phyloP scores from a whole-genome alignment of 352 stramenopile genomes.

The Phytophthora palmivora region DNA sequence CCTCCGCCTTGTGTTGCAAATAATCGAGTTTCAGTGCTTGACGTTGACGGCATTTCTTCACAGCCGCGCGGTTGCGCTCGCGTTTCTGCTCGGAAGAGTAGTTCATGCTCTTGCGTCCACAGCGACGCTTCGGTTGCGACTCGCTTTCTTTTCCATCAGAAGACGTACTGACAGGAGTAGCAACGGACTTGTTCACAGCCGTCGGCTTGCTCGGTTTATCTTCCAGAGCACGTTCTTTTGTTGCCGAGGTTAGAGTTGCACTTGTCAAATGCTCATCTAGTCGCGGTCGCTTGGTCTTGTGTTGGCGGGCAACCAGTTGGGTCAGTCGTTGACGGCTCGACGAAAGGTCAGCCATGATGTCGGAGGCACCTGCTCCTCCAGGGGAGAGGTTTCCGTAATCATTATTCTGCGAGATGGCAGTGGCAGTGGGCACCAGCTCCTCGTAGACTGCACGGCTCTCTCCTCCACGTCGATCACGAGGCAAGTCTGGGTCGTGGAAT shows the following conservation, averaged over 20 bases:
- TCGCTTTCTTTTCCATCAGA: conserved; percentile 18
- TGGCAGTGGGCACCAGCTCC: conserved; percentile 23
- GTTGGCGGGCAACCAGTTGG: conserved; percentile 5
- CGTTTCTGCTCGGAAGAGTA: conserved; percentile 87
- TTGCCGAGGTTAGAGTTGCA: conserved; percentile 16
- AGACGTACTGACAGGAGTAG: background rate
- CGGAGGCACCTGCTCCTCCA: background rate
- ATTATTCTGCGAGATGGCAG: conserved; percentile 4
- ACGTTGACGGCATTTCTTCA: conserved; percentile 86
- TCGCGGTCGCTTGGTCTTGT: conserved; percentile 25
- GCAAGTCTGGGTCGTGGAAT: conserved; percentile 24
- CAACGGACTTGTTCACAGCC: conserved; percentile 1
- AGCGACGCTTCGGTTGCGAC: conserved; percentile 64
- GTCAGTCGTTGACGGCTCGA: conserved; percentile 16
- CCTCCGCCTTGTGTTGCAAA: conserved; percentile 75
- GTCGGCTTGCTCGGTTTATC: conserved; percentile 15
- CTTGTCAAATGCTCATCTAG: conserved; percentile 5
- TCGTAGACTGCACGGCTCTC: conserved; percentile 33
- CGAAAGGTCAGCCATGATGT: background rate
- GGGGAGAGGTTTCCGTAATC: conserved; percentile 13
- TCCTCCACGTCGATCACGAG: conserved; percentile 20
- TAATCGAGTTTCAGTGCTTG: conserved; percentile 87
- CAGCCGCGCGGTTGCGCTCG: conserved; percentile 82
- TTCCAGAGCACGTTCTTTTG: conserved; percentile 1
- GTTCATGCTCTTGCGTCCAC: conserved; percentile 88